Conservation (phyloP, 768 basidiomycete species). For the Boletus tomentosulus region DNA sequence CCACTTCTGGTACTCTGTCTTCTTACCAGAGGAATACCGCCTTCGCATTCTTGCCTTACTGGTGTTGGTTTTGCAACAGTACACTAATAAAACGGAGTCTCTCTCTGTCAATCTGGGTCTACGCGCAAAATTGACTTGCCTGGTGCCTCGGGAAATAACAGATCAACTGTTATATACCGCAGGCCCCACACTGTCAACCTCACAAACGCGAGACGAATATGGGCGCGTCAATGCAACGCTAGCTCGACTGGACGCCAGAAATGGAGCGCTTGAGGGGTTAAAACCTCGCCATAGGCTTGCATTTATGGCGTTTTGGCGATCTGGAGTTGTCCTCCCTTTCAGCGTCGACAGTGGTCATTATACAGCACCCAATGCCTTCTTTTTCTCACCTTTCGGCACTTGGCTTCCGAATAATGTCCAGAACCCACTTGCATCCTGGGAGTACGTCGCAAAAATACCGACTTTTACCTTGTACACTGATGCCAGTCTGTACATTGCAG, state of each 20-base stretch:
- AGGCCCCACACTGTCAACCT: conserved; percentile 19
- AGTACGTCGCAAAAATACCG: conserved; percentile 29
- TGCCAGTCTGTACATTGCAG: conserved; percentile 21
- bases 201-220: conserved; percentile 27
- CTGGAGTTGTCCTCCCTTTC: conserved; percentile 44
- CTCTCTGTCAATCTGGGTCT: conserved; percentile 10
- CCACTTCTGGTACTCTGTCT: conserved; percentile 46
- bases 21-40: conserved; percentile 33
- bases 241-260: conserved; percentile 37
- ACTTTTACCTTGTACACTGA: background rate
- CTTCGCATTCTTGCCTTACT: conserved; percentile 18
- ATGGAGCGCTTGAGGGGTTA: conserved; percentile 35
- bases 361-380: conserved; percentile 37
- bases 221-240: conserved; percentile 30
- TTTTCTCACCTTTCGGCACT: conserved; percentile 41
- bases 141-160: conserved; percentile 23
- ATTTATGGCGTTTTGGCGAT: conserved; percentile 35
- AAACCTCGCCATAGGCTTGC: conserved; percentile 41
- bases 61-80: conserved; percentile 10
- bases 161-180: conserved; percentile 27
- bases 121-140: conserved; percentile 18
- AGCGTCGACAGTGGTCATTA: conserved; percentile 36
- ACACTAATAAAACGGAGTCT: conserved; percentile 11
- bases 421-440: conserved; percentile 46
- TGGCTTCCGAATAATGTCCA: conserved; percentile 36